Evolutionary conservation across 1,284 basidiomycete species (phyloP), one percentile per base, ranked within the genome.

Genomic region (Tylopilus sp.): DNA sequence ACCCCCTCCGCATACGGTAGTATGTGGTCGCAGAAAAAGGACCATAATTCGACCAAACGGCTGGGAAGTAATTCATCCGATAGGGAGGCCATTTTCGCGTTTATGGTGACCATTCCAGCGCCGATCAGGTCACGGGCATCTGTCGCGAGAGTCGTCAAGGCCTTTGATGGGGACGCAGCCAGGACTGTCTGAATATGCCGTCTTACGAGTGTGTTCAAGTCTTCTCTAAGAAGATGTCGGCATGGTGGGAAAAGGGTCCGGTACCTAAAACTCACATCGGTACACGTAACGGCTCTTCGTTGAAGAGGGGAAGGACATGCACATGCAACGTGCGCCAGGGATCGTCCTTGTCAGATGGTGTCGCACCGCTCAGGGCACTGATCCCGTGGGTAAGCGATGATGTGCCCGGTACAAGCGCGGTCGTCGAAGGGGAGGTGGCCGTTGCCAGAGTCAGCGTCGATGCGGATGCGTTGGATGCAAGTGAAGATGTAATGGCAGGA

Each of bases 1-100:
- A 90, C 90, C 48, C 88, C 89, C 77, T 94, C 91, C 37, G 94
- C 76, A 66, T 94, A 95, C 1, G 94, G 93, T 1, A 98, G 74
- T 20, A 98, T 86, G 57, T 92, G 88, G 58, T 91, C 89, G 86
- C 93, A 97, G 74, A 97, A 98, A 76, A 96, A 95, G 7, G 81
- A 83, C 95, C 95, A 98, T 15, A 91, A 79, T 60, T 96, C 92
- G 2, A 93, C 90, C 11, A 96, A 78, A 10, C 91, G 80, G 2
- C 77, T 76, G 17, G 95, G 74, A 6, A 98, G 78, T 60, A 85
- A 82, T 43, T 87, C 82, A 43, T 94, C 91, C 28, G 88, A 86
- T 25, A 88, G 74, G 7, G 78, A 82, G 11, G 76, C 77, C 10
- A 98, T 79, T 67, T 93, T 94, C 0, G 92, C 84, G 57, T 92